phyloP scores from a whole-genome alignment of 257 asterid species.

The Plantago ovata region DNA sequence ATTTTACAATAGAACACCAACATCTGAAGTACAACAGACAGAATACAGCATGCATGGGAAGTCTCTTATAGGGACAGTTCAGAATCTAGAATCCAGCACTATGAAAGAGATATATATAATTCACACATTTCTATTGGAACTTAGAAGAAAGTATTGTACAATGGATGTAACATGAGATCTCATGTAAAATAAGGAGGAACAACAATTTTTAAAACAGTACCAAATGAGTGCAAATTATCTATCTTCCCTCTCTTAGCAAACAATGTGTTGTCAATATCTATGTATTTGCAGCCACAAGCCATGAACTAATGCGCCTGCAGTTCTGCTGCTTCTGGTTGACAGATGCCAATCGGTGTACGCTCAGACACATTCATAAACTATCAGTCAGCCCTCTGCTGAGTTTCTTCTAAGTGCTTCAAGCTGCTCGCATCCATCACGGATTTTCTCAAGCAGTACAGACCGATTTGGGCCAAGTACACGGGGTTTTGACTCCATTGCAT shows the following conservation, averaged over 20 bases:
- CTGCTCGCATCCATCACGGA: slow-evolving; percentile 35
- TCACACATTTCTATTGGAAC: background rate
- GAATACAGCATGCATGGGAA: too few relatives aligned
- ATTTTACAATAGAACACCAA: background rate
- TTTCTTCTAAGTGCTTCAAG: slow-evolving; percentile 12
- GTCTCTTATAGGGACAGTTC: background rate
- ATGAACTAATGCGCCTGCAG: slow-evolving; percentile 15
- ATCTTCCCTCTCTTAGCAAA: slow-evolving; percentile 26
- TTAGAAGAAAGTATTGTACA: slow-evolving; percentile 18
- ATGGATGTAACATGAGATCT: slow-evolving; percentile 21
- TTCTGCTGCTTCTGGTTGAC: too few relatives aligned
- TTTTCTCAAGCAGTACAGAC: slow-evolving; percentile 74
- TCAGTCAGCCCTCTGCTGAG: background rate
- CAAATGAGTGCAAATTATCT: slow-evolving; percentile 24
- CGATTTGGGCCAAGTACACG: slow-evolving; percentile 63
- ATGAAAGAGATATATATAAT: background rate
- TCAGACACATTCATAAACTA: background rate
- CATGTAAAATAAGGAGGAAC: slow-evolving; percentile 19
- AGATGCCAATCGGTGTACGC: slow-evolving; percentile 7
- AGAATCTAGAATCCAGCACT: background rate
- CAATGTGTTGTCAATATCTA: slow-evolving; percentile 30
- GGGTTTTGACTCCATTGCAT: slow-evolving; percentile 73
- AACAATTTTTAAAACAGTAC: slow-evolving; percentile 28
- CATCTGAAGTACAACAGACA: too few relatives aligned
- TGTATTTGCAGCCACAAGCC: slow-evolving; percentile 33